phyloP scores from a whole-genome alignment of 1,139 yeast species.

The Yamadazyma atlantica region DNA sequence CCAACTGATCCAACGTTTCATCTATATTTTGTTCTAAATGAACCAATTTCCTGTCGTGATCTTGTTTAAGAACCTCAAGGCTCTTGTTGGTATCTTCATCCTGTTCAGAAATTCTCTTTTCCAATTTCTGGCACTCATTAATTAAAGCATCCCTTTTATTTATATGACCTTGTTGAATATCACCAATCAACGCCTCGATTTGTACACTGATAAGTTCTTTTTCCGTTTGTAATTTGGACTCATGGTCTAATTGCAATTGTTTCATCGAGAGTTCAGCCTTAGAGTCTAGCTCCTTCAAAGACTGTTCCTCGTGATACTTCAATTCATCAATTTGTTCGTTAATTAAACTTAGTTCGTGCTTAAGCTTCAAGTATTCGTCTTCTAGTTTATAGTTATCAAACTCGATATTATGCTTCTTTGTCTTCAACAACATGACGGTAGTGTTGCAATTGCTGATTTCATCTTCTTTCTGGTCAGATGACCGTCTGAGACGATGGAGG shows the following conservation, averaged over 20 bases:
- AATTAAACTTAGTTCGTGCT: constrained; percentile 18
- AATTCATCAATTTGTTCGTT: constrained; percentile 32
- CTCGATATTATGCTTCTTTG: constrained; percentile 36
- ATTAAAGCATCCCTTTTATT: constrained; percentile 6
- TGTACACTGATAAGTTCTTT: constrained; percentile 34
- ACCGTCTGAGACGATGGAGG: constrained; percentile 10
- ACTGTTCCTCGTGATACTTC: constrained; percentile 24
- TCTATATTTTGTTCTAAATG: constrained; percentile 22
- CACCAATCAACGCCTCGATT: constrained; percentile 33
- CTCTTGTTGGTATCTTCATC: constrained; percentile 18
- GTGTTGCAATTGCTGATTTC: constrained; percentile 18
- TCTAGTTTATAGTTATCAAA: constrained; percentile 40
- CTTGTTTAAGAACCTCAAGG: constrained; percentile 24
- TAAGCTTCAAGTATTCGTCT: constrained; percentile 26
- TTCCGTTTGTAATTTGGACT: constrained; percentile 32
- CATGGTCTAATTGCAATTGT: constrained; percentile 34
- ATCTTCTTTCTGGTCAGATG: constrained; percentile 12
- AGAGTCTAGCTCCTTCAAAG: constrained; percentile 28
- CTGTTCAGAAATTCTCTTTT: constrained; percentile 2
- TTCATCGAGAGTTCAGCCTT: constrained; percentile 35
- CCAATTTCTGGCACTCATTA: constrained; percentile 8
- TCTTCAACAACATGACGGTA: constrained; percentile 31
- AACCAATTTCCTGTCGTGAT: constrained; percentile 21
- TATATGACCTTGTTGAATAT: constrained; percentile 10
- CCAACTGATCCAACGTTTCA: constrained; percentile 18